Percentiles rank a stretch among this genome's conserved stretches.
These are phyloP conservation scores for Lepidium africanum DNA, from an alignment of 345 rosid species.

Conservation along the genomic window DNA sequence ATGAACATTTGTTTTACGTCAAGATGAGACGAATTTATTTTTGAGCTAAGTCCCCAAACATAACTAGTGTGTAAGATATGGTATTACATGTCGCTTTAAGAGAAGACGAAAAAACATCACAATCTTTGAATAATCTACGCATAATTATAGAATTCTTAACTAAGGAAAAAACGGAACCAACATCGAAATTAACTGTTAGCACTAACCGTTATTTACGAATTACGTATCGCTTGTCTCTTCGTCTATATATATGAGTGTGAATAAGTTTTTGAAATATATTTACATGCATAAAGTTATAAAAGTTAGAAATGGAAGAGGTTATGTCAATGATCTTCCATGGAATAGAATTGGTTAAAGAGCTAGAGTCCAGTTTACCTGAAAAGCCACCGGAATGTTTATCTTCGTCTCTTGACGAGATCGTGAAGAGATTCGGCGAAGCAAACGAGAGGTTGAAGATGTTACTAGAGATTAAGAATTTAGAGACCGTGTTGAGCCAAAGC, in stretches of 20 bases:
- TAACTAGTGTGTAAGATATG: not conserved
- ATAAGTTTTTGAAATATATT: not conserved
- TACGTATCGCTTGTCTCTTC: constrained; percentile 13
- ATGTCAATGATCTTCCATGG: constrained; percentile 41
- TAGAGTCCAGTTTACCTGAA: constrained; percentile 42
- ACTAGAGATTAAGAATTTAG: not conserved
- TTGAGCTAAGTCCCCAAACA: not conserved
- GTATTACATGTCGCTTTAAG: not conserved
- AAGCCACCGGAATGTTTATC: constrained; percentile 26
- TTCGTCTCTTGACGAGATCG: constrained; percentile 39
- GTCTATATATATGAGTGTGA: constrained; percentile 7
- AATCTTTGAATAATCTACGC: constrained; percentile 17
- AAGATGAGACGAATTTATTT: not conserved
- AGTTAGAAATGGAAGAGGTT: constrained; percentile 31
- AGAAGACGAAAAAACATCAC: not conserved
- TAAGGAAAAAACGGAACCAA: constrained; percentile 13
- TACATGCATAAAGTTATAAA: not conserved
- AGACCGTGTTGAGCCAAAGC: not conserved
- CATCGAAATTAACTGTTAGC: constrained; percentile 22
- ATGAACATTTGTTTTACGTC: not conserved
- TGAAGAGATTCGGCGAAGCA: constrained; percentile 23
- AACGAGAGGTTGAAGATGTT: constrained; percentile 28
- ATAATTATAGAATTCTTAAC: not conserved
- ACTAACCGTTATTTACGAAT: constrained; percentile 15
- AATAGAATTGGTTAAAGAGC: constrained; percentile 37